Conservation (phyloP, 306 rosid species). For the Lathyrus aphaca region DNA sequence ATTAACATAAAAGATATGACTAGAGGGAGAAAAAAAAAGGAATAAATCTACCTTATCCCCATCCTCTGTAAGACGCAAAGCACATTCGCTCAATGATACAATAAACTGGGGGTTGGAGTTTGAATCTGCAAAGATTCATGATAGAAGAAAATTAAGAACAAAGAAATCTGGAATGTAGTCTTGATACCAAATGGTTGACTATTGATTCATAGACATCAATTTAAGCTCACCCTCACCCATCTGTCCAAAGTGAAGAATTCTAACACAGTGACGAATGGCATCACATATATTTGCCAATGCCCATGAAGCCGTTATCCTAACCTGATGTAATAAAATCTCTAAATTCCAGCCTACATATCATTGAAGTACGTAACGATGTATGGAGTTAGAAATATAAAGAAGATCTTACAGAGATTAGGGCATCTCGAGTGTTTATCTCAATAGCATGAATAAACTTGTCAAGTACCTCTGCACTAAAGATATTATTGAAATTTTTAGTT, state of each 20-base stretch:
- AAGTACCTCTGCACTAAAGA: conserved; percentile 83
- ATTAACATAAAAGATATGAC: conserved; percentile 26
- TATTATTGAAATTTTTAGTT: conserved; percentile 34
- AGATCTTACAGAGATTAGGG: conserved; percentile 67
- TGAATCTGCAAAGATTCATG: conserved; percentile 47
- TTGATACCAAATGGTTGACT: conserved; percentile 16
- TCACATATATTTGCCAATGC: conserved; percentile 96
- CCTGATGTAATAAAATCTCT: conserved; percentile 53
- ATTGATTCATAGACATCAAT: conserved; percentile 26
- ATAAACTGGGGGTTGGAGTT: conserved; percentile 51
- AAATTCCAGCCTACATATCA: conserved; percentile 26
- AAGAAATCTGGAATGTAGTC: conserved; percentile 5
- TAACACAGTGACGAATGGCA: conserved; percentile 63
- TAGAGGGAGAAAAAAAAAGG: conserved; percentile 2
- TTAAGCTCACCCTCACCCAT: conserved; percentile 76
- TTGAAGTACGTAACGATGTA: not conserved
- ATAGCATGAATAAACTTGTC: conserved; percentile 77
- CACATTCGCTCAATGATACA: conserved; percentile 65
- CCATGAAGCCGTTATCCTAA: conserved; percentile 92
- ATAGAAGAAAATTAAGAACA: not conserved
- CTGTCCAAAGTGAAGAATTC: conserved; percentile 46
- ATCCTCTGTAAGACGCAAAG: conserved; percentile 76
- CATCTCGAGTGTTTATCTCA: conserved; percentile 72
- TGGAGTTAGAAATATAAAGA: not conserved
- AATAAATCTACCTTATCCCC: conserved; percentile 79